Evolutionary conservation across 306 rosid species (phyloP).

Genomic region (Dryas drummondii): DNA sequence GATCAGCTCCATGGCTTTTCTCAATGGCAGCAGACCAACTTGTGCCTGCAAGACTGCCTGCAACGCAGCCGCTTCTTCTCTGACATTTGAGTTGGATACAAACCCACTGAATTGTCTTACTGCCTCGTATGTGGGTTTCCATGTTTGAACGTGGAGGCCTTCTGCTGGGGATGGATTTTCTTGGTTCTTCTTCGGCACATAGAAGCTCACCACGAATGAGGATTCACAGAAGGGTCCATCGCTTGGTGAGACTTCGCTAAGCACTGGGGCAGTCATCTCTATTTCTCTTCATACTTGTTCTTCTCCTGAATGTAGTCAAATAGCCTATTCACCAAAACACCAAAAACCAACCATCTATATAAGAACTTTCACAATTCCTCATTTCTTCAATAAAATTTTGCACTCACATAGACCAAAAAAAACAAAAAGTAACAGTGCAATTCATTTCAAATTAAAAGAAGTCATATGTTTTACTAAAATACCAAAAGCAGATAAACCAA

Average conservation of each 20-base stretch:
- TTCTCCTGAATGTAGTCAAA: constrained; percentile 78
- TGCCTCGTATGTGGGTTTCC: constrained; percentile 58
- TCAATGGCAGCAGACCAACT: constrained; percentile 59
- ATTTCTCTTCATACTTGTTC: constrained; percentile 54
- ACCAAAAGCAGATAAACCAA: constrained; percentile 21
- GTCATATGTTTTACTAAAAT: constrained; percentile 14
- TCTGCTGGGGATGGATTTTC: constrained; percentile 69
- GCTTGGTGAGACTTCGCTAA: constrained; percentile 55
- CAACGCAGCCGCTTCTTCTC: constrained; percentile 65
- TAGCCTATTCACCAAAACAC: constrained; percentile 36
- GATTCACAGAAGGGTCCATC: constrained; percentile 79
- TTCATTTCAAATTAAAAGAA: background rate
- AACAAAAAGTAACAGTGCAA: background rate
- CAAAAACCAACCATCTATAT: background rate
- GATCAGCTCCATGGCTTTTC: constrained; percentile 38
- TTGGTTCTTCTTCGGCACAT: constrained; percentile 68
- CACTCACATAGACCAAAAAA: background rate
- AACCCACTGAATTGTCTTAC: constrained; percentile 69
- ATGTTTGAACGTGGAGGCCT: constrained; percentile 61
- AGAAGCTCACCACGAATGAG: constrained; percentile 75
- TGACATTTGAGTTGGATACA: constrained; percentile 47
- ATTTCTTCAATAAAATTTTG: background rate
- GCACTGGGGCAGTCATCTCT: constrained; percentile 83
- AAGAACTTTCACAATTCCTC: no score
- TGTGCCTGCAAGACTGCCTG: constrained; percentile 57